Base-by-base conservation (phyloP, 768 basidiomycete genomes). In the Kwoniella mangroviensis region DNA sequence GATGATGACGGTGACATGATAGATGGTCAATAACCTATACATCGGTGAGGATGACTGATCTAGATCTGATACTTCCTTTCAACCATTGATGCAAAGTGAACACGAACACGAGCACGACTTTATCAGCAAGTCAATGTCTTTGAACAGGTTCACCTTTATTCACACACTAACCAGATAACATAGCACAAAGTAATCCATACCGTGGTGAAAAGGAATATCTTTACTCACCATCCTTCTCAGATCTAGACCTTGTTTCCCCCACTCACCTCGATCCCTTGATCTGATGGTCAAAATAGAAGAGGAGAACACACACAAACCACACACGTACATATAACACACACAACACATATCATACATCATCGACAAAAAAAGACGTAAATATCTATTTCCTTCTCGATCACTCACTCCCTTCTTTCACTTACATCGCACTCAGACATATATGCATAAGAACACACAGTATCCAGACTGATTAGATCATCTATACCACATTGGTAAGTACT, bases 121-220 rank as follows among this genome's bases (percentile, higher is more conserved):
- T 17, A 17, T 6, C 45, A 49, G 12, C 15, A 57, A 24, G 56
- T 26, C 3, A 34, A 57, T 57, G 40, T 26, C 56, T 57, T 57
- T 57, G 9, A 26, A 57, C 21, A 22, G 24, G 24, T 11, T 21
- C 34, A 21, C 15, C 26, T 26, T 57, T 1, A 57, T 15, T 57
- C 56, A 57, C 56, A 57, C 56, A 57, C 56, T 57, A 57, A 57
- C 21, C 6, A 6, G 34, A 34, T 34, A 34, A 34, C 34, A 34
- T 34, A 7, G 19, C 4, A 19, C 45, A 49, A 49, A 49, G 45
- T 19, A 49, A 49, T 49, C 45, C 45, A 49, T 19, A 15, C 19
- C 13, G 12, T 15, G 45, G 45, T 49, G 19, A 13, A 49, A 13
- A 49, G 45, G 34, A 6, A 34, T 17, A 49, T 49, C 45, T 49